Percentiles rank a stretch among this genome's conserved stretches.
These are phyloP conservation scores for Ligustrum vulgare DNA, from an alignment of 257 asterid genomes.

Conservation along the genomic window DNA sequence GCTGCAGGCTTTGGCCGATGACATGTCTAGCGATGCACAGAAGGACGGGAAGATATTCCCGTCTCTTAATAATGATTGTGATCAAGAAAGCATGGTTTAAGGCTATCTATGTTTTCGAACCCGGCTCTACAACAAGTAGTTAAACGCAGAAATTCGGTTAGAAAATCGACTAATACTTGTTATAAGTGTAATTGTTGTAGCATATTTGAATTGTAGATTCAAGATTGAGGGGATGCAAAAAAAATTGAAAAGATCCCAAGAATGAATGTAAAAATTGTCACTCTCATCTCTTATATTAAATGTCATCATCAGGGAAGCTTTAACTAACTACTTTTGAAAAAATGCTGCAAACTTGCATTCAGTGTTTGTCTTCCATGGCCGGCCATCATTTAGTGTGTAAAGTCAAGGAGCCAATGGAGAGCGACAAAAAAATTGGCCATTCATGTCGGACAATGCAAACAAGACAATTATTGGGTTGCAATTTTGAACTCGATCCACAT, in stretches of 20 bases:
- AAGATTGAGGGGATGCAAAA: not conserved
- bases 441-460: not conserved
- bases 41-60: constrained; percentile 26
- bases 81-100: constrained; percentile 6
- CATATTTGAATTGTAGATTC: not conserved
- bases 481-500: not conserved
- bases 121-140: not conserved
- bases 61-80: constrained; percentile 8
- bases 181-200: not conserved
- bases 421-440: not conserved
- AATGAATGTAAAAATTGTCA: constrained; percentile 6
- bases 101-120: not conserved
- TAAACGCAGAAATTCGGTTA: not conserved
- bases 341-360: not conserved
- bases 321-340: not conserved
- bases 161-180: not conserved
- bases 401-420: not conserved
- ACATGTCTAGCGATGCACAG: constrained; percentile 21
- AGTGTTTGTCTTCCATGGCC: constrained; percentile 11
- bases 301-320: constrained; percentile 2
- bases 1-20: constrained; percentile 49
- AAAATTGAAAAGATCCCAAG: not conserved
- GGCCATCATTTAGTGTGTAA: constrained; percentile 15
- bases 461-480: not conserved
- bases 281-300: not conserved